phyloP scores from a whole-genome alignment of 192 early-diverging fungal species.

The Phycomyces nitens region DNA sequence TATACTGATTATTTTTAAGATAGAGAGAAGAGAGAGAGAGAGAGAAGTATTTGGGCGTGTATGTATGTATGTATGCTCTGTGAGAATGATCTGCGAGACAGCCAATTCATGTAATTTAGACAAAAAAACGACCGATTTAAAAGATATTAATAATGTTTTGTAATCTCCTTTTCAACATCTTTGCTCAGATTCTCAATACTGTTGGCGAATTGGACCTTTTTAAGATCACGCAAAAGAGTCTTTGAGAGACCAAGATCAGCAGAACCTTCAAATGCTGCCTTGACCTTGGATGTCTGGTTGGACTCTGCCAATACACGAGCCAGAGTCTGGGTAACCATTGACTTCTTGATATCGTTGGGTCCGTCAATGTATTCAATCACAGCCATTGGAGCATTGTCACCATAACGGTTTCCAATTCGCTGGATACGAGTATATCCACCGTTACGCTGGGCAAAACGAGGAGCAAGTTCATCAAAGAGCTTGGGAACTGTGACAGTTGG shows the following conservation, averaged over 20 bases:
- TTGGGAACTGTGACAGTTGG: constrained; percentile 74
- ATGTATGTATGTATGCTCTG: too few species aligned
- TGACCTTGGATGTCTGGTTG: constrained; percentile 9
- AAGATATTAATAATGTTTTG: too few species aligned
- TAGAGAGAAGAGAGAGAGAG: too few species aligned
- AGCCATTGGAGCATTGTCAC: constrained; percentile 85
- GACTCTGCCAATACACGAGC: constrained; percentile 27
- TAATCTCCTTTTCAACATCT: constrained; percentile 21
- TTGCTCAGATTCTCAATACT: constrained; percentile 12
- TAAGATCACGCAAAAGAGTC: constrained; percentile 28
- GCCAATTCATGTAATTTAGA: too few species aligned
- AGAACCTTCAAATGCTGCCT: constrained; percentile 19
- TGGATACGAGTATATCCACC: constrained; percentile 92
- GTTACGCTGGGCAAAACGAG: constrained; percentile 69
- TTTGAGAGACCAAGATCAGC: constrained; percentile 12
- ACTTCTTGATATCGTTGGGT: constrained; percentile 69
- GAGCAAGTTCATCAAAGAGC: constrained; percentile 77
- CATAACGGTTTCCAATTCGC: constrained; percentile 67
- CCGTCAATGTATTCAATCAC: constrained; percentile 89
- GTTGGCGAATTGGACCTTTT: constrained; percentile 31
- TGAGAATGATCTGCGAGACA: too few species aligned
- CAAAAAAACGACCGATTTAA: too few species aligned
- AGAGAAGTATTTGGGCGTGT: too few species aligned
- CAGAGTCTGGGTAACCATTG: constrained; percentile 42
- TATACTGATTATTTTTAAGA: too few species aligned